These are phyloP conservation scores for Neonectria faginata DNA, from an alignment of 2,329 filamentous ascomycete species.

Conservation along the genomic window DNA sequence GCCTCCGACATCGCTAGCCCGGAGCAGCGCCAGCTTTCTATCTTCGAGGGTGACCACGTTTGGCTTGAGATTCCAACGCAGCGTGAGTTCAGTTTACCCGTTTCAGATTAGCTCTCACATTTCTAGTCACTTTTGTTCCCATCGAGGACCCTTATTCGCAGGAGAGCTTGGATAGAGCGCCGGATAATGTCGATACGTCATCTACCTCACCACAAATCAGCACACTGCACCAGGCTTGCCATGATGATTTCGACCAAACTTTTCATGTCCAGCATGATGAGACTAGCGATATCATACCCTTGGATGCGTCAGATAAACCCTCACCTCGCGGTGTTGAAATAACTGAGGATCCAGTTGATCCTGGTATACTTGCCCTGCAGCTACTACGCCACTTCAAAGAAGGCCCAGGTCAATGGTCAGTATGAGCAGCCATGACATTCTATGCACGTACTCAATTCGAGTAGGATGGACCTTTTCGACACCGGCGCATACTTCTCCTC, in stretches of 20 bases:
- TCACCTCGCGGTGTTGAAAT: not conserved
- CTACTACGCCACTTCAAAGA: slow-evolving; percentile 38
- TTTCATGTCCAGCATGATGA: not conserved
- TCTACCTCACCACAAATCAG: not conserved
- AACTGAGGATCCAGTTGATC: slow-evolving; percentile 1
- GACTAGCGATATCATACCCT: not conserved
- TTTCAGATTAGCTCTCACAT: not conserved
- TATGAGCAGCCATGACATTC: fast-evolving
- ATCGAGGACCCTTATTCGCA: slow-evolving; percentile 25
- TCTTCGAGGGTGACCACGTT: slow-evolving; percentile 30
- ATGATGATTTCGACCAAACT: not conserved
- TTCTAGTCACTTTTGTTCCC: slow-evolving; percentile 32
- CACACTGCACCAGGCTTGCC: not conserved
- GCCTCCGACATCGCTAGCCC: not conserved
- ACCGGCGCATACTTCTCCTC: slow-evolving; percentile 41
- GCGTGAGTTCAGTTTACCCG: slow-evolving; percentile 8
- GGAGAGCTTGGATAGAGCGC: not conserved
- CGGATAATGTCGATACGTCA: not conserved
- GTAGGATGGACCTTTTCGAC: slow-evolving; percentile 43
- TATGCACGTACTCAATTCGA: not conserved
- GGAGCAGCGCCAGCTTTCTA: not conserved
- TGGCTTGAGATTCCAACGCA: slow-evolving; percentile 36
- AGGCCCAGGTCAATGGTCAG: slow-evolving; percentile 37
- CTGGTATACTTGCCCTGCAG: slow-evolving; percentile 25
- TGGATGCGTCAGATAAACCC: not conserved